phyloP scores from a whole-genome alignment of 1,284 basidiomycete species.

The Mycena sp. region DNA sequence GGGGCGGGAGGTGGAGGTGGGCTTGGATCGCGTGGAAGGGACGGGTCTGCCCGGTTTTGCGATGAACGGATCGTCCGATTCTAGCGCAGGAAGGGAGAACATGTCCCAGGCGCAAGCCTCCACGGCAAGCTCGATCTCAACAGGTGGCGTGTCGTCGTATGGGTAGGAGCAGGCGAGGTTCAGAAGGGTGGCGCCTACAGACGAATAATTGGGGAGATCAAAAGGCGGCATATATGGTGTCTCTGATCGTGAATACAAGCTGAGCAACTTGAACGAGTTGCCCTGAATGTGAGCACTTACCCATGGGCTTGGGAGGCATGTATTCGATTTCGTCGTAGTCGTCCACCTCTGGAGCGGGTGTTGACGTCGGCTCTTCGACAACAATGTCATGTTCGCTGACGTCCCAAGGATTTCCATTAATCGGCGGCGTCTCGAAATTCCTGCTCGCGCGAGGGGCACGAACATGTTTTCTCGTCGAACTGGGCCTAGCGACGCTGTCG shows the following conservation, averaged over 20 bases:
- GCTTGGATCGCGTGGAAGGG: too few relatives aligned
- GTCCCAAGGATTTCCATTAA: slow-evolving; percentile 78
- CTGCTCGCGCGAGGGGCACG: slow-evolving; percentile 55
- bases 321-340: slow-evolving; percentile 80
- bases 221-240: slow-evolving; percentile 58
- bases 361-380: slow-evolving; percentile 46
- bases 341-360: slow-evolving; percentile 48
- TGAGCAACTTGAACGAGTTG: background rate
- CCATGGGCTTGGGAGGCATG: slow-evolving; percentile 74
- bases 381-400: slow-evolving; percentile 70
- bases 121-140: background rate
- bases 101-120: background rate
- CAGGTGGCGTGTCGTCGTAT: too few relatives aligned
- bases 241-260: too few relatives aligned
- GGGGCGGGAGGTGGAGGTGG: too few relatives aligned
- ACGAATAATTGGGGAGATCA: slow-evolving; percentile 63
- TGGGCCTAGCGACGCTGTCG: slow-evolving; percentile 61
- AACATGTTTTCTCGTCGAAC: slow-evolving; percentile 66
- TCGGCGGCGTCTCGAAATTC: slow-evolving; percentile 71
- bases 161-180: slow-evolving; percentile 51
- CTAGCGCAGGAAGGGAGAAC: too few relatives aligned
- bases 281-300: slow-evolving; percentile 53
- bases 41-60: too few relatives aligned
- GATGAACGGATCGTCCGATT: too few relatives aligned
- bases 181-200: slow-evolving; percentile 57